Evolutionary conservation across 2,329 filamentous ascomycete genomes (phyloP).

Genomic region (Ramularia collo-cygni): DNA sequence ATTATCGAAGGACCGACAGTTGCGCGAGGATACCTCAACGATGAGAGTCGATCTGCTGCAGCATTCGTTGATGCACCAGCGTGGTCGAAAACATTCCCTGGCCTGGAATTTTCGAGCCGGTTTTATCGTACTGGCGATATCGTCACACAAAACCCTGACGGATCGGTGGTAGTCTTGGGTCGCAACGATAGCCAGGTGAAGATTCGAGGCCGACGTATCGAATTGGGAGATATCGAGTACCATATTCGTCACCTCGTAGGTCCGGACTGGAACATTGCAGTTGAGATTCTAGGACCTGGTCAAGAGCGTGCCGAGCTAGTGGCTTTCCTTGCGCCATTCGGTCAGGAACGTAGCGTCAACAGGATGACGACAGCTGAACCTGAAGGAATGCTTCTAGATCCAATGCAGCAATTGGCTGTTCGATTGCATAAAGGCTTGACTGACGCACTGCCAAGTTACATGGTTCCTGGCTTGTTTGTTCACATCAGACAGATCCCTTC

Average conservation of each 20-base stretch:
- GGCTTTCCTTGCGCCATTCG: not conserved
- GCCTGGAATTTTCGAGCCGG: not conserved
- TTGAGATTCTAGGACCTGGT: not conserved
- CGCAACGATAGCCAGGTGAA: not conserved
- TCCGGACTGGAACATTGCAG: not conserved
- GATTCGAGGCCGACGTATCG: not conserved
- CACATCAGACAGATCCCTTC: constrained; percentile 62
- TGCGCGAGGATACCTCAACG: constrained; percentile 37
- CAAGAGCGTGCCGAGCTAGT: not conserved
- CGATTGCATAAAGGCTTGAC: not conserved
- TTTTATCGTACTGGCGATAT: constrained; percentile 17
- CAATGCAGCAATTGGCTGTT: not conserved
- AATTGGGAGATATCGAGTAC: not conserved
- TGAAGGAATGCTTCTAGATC: not conserved
- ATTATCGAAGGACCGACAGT: constrained; percentile 41
- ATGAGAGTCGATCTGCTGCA: constrained; percentile 21
- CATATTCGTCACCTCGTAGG: not conserved
- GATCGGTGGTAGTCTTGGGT: constrained; percentile 5
- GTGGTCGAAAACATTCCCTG: not conserved
- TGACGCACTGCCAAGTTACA: constrained; percentile 46
- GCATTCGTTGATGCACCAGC: constrained; percentile 22
- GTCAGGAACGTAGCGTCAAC: not conserved
- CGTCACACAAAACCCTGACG: constrained; percentile 16
- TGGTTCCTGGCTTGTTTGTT: constrained; percentile 69
- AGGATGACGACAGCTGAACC: not conserved